A percentile compares a stretch with the other conserved stretches of the same genome.
Evolutionary conservation across 345 rosid species (phyloP).

Genomic region (Melaleuca quinquenervia): DNA sequence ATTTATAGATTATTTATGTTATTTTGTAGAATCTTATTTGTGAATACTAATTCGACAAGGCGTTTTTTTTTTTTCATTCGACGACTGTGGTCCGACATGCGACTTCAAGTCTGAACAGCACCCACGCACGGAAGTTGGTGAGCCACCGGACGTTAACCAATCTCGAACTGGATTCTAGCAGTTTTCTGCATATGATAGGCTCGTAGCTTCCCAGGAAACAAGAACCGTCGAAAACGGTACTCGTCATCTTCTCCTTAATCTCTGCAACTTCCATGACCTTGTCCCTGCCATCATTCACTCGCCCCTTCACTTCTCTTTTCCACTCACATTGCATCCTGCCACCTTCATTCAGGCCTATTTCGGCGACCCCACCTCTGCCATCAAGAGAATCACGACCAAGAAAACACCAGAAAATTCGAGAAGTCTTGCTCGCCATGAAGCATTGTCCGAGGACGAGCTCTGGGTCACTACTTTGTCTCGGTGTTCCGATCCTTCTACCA

Average conservation of each 20-base stretch:
- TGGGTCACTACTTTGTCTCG: slow-evolving; percentile 78
- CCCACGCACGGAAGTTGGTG: background rate
- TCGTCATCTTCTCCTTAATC: background rate
- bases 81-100: background rate
- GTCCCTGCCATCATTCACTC: background rate
- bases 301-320: background rate
- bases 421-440: slow-evolving; percentile 35
- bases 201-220: background rate
- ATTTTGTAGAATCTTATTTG: background rate
- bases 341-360: slow-evolving; percentile 6
- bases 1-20: too few species aligned
- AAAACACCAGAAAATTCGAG: slow-evolving; percentile 16
- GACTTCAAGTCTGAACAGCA: background rate
- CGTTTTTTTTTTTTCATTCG: background rate
- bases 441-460: slow-evolving; percentile 60
- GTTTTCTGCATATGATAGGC: background rate
- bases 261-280: background rate
- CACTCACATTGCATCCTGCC: background rate
- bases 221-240: background rate
- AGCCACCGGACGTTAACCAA: background rate
- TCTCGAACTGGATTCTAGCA: background rate
- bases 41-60: background rate
- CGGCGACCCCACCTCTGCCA: slow-evolving; percentile 17
- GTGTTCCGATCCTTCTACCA: slow-evolving; percentile 57
- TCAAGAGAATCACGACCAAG: background rate